These are phyloP conservation scores for Pisolithus tinctorius DNA, from an alignment of 768 basidiomycete species.

Conservation along the genomic window DNA sequence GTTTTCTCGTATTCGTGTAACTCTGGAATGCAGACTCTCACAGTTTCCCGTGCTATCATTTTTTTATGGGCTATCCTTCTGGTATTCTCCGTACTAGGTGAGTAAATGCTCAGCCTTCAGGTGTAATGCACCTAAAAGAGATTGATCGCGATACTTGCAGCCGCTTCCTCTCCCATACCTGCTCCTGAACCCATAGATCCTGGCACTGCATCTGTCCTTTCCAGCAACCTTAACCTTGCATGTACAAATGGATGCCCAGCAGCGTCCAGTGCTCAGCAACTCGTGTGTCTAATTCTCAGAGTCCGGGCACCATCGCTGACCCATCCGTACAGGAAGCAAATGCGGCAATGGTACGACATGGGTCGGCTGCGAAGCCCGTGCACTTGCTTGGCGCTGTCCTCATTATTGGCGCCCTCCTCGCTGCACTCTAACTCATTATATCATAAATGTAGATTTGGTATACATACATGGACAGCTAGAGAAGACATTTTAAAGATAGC, in stretches of 20 bases:
- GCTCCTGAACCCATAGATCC: constrained; percentile 14
- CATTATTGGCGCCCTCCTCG: constrained; percentile 16
- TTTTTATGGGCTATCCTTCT: constrained; percentile 18
- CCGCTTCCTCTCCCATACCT: constrained; percentile 13
- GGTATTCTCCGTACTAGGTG: constrained; percentile 15
- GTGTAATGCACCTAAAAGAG: not conserved
- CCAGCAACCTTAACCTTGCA: constrained; percentile 19
- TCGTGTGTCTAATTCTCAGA: constrained; percentile 7
- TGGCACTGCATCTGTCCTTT: constrained; percentile 7
- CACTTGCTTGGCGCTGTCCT: constrained; percentile 17
- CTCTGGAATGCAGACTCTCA: constrained; percentile 8
- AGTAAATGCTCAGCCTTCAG: not conserved
- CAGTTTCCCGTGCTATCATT: constrained; percentile 10
- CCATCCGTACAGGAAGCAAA: constrained; percentile 10
- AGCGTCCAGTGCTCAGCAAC: constrained; percentile 14
- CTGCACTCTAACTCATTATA: constrained; percentile 6
- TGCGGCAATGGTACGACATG: constrained; percentile 6
- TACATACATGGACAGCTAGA: not conserved
- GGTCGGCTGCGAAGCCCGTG: constrained; percentile 12
- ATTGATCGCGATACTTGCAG: constrained; percentile 4
- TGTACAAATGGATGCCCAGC: constrained; percentile 19
- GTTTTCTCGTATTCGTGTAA: not conserved
- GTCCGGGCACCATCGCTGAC: not conserved
- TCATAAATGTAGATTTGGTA: not conserved
- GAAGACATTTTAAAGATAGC: too few species aligned